Conservation (phyloP, 225 moss, liverwort and hornwort species). For the Polytrichum formosum region DNA sequence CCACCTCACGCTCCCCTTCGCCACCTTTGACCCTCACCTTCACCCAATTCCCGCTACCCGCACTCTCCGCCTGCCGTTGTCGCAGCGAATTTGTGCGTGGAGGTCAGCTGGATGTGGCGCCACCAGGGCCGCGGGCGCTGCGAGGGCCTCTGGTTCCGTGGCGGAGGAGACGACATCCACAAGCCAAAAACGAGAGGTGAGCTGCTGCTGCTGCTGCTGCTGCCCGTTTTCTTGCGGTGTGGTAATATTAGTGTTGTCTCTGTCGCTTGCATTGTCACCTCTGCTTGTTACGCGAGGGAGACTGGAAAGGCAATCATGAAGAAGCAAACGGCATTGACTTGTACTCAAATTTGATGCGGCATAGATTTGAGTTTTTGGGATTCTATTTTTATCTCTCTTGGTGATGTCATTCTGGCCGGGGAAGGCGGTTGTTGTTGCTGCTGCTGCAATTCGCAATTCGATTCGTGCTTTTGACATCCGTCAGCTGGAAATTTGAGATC, state of each 20-base stretch:
- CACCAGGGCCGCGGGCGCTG: neutral
- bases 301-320: neutral
- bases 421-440: too few species aligned
- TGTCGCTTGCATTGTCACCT: neutral
- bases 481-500: too few species aligned
- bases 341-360: neutral
- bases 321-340: neutral
- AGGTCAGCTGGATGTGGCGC: neutral
- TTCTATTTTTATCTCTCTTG: neutral
- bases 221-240: neutral
- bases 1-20: neutral
- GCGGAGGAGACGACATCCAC: slow-evolving; percentile 27
- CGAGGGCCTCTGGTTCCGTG: slow-evolving; percentile 13
- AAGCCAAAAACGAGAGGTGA: slow-evolving; percentile 32
- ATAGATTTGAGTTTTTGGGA: neutral
- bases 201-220: neutral
- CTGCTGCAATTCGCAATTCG: too few species aligned
- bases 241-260: neutral
- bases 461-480: too few species aligned
- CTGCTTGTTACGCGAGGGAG: neutral
- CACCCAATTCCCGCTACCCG: neutral
- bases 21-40: neutral
- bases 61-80: neutral
- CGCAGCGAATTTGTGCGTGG: neutral
- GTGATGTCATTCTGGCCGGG: too few species aligned